Evolutionary conservation across 176 grass and related monocot genomes (phyloP).

Genomic region (Melocanna baccifera): DNA sequence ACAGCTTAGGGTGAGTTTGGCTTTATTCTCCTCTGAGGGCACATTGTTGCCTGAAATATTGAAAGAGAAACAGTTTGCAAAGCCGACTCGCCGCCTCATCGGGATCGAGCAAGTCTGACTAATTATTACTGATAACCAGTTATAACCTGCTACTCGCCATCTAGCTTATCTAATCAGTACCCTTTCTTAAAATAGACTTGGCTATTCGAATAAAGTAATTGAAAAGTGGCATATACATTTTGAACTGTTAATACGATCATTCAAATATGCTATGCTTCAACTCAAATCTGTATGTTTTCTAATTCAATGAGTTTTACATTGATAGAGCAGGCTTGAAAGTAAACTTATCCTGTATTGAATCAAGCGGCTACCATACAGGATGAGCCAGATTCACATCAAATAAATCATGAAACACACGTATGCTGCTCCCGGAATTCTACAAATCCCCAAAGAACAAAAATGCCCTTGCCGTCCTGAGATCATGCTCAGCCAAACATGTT

Average conservation of each 20-base stretch:
- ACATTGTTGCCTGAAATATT: not conserved
- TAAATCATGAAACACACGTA: not conserved
- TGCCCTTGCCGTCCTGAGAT: not conserved
- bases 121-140: not conserved
- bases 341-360: conserved; percentile 21
- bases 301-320: not conserved
- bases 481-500: conserved; percentile 63
- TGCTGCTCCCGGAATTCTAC: not conserved
- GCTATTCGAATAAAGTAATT: not conserved
- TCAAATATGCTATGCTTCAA: not conserved
- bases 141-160: not conserved
- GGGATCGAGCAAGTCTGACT: not conserved
- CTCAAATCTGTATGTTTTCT: not conserved
- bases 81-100: not conserved
- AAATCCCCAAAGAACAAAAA: not conserved
- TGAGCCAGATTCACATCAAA: not conserved
- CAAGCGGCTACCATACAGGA: not conserved
- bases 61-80: not conserved
- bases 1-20: not conserved
- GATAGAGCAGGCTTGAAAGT: not conserved
- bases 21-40: not conserved
- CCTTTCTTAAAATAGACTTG: not conserved
- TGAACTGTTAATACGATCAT: not conserved
- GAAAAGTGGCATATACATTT: not conserved
- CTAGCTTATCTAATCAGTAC: not conserved